Percentiles rank a stretch among this genome's conserved stretches.
phyloP scores from a whole-genome alignment of 805 yeast species.

The Saccharomycodes ludwigii region DNA sequence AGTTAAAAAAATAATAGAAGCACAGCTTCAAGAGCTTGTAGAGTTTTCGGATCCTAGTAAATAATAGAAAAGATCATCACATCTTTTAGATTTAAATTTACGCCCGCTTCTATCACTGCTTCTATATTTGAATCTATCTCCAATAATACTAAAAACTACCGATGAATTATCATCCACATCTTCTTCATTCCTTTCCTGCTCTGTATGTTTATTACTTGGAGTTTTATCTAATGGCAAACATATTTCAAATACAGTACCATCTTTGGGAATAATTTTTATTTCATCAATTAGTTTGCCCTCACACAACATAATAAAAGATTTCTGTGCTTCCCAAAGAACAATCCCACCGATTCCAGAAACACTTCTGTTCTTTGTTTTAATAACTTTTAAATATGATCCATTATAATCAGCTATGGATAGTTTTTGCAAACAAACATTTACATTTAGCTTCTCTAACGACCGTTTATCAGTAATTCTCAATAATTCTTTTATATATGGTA shows the following conservation, averaged over 20 bases:
- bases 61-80: slow-evolving; percentile 39
- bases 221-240: slow-evolving; percentile 24
- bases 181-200: slow-evolving; percentile 23
- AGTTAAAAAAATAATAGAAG: slow-evolving; percentile 11
- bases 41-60: slow-evolving; percentile 8
- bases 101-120: slow-evolving; percentile 72
- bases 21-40: slow-evolving; percentile 7
- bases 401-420: slow-evolving; percentile 70
- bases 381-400: slow-evolving; percentile 57
- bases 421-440: slow-evolving; percentile 33
- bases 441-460: slow-evolving; percentile 8
- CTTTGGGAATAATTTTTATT: slow-evolving; percentile 52
- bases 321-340: slow-evolving; percentile 75
- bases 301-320: slow-evolving; percentile 48
- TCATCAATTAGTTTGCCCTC: slow-evolving; percentile 42
- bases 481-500: slow-evolving; percentile 48
- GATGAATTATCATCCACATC: no score
- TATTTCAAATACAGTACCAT: slow-evolving; percentile 50
- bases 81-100: slow-evolving; percentile 73
- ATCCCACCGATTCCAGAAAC: slow-evolving; percentile 59
- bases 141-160: slow-evolving; percentile 54
- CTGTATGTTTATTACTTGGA: slow-evolving; percentile 5
- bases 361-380: slow-evolving; percentile 42
- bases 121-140: slow-evolving; percentile 66
- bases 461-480: slow-evolving; percentile 24